phyloP scores from a whole-genome alignment of 768 basidiomycete species.

The Scleroderma bovista region DNA sequence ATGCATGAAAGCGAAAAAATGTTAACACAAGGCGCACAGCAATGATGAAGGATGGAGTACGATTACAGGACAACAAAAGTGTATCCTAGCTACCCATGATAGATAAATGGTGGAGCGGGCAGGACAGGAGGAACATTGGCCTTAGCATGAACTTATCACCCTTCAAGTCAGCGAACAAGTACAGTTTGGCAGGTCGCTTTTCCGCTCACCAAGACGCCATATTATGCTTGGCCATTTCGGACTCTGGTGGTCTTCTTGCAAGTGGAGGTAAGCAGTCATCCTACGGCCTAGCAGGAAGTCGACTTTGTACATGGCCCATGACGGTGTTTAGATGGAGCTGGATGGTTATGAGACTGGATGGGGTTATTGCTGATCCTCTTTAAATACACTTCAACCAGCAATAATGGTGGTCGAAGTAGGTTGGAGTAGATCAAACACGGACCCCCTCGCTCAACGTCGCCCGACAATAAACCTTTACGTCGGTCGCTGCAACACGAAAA shows the following conservation, averaged over 20 bases:
- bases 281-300: not conserved
- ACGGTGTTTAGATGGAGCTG: too few species aligned
- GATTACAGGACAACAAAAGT: not conserved
- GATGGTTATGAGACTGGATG: not conserved
- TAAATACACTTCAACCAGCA: too few species aligned
- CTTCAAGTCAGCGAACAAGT: not conserved
- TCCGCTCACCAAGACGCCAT: slow-evolving; percentile 4
- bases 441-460: too few species aligned
- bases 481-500: not conserved
- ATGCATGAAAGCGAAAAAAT: not conserved
- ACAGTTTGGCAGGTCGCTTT: not conserved
- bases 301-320: not conserved
- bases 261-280: slow-evolving; percentile 4
- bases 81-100: not conserved
- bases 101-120: not conserved
- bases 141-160: not conserved
- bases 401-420: too few species aligned
- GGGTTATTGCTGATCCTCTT: not conserved
- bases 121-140: not conserved
- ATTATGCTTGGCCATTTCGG: slow-evolving; percentile 3
- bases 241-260: slow-evolving; percentile 1
- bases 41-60: too few species aligned
- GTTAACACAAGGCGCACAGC: not conserved
- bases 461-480: not conserved
- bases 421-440: too few species aligned